Base-by-base conservation (phyloP, 805 yeast species). In the Candida awuae region DNA sequence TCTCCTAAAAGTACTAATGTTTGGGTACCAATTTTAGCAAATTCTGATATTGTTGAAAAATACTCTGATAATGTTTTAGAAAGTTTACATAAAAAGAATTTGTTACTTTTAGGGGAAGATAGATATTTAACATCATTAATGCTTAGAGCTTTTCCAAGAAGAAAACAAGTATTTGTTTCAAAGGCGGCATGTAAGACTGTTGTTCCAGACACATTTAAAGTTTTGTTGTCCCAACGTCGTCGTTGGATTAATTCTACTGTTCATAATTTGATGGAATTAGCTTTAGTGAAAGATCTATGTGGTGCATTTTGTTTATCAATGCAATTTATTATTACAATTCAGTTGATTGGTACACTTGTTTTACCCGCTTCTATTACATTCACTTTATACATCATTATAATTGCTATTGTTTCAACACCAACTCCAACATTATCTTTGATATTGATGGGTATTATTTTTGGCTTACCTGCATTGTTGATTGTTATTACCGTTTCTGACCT, bases 161-260 rank as follows among this genome's bases (percentile, higher is more conserved):
- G 96, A 63, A 84, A 82, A 47, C 94, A 83, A 60, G 61, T 86
- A 13, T 87, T 87, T 56, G 80, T 88, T 10, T 81, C 95, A 2
- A 85, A 85, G 57, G 96, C 96, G 6, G 90, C 84, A 4, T 87
- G 96, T 65, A 85, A 85, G 54, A 87, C 97, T 1, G 63, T 85
- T 44, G 96, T 81, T n/a, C 97, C 97, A 0, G 82, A 80, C 51
- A 70, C 70, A 35, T 87, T 87, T 58, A 70, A 63, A 46, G 92
- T 87, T 34, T 67, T 87, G 47, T 66, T 87, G 34, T 87, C 95
- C 1, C 97, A 87, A 59, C 80, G 97, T 59, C 84, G 97, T 65
- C 83, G 97, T 58, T 87, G 97, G 97, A 87, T 87, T 51, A 87
- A 87, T 60, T 87, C 96, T 4, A 88, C 97, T 0, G 88, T 87